These are phyloP conservation scores for Phytophthora idaei DNA, from an alignment of 352 stramenopile genomes.

Conservation along the genomic window DNA sequence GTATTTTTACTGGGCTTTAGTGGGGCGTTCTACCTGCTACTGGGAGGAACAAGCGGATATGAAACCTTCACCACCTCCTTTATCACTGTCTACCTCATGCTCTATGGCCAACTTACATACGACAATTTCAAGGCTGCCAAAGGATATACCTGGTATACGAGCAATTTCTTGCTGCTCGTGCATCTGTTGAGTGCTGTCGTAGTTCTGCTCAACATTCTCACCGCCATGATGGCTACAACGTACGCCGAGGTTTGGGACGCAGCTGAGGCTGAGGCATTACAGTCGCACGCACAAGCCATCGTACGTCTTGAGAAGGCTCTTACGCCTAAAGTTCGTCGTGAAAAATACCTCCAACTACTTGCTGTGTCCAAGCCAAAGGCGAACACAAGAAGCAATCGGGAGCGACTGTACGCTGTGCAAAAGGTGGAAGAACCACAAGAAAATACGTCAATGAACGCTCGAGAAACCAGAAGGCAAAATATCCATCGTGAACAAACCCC, in stretches of 20 bases:
- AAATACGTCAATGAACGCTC: constrained; percentile 11
- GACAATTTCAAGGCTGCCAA: constrained; percentile 40
- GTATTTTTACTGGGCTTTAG: constrained; percentile 78
- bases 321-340: constrained; percentile 32
- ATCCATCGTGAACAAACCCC: constrained; percentile 21
- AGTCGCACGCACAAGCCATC: constrained; percentile 59
- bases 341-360: constrained; percentile 51
- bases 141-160: constrained; percentile 56
- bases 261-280: constrained; percentile 60
- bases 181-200: constrained; percentile 62
- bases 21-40: constrained; percentile 73
- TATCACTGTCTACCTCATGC: constrained; percentile 77
- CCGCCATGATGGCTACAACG: constrained; percentile 77
- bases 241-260: constrained; percentile 63
- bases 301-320: constrained; percentile 62
- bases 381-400: constrained; percentile 16
- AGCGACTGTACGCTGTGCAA: constrained; percentile 15
- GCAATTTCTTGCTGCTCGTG: constrained; percentile 57
- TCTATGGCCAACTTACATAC: constrained; percentile 73
- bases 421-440: constrained; percentile 6
- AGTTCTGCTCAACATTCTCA: constrained; percentile 74
- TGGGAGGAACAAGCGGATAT: constrained; percentile 58
- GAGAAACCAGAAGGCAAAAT: constrained; percentile 22
- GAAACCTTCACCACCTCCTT: constrained; percentile 69
- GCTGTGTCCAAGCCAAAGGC: constrained; percentile 25